These are phyloP conservation scores for Rhizophagus clarus DNA, from an alignment of 192 early-diverging fungal species.

Conservation along the genomic window DNA sequence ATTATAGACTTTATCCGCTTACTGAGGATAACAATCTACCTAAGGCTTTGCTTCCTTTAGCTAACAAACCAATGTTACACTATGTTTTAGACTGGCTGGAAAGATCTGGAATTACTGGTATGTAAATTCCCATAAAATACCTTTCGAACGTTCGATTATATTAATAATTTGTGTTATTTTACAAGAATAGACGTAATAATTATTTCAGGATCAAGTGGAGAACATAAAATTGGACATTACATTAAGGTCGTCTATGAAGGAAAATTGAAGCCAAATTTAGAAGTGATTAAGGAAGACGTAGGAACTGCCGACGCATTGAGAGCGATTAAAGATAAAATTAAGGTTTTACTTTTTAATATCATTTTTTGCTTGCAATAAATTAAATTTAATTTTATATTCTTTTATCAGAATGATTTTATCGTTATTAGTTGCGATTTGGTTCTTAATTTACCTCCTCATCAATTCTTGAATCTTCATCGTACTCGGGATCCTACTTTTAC, in stretches of 20 bases:
- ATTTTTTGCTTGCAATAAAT: neutral
- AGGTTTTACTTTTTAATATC: constrained; percentile 49
- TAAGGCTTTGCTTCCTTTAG: constrained; percentile 93
- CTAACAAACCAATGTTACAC: constrained; percentile 93
- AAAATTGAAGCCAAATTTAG: constrained; percentile 62
- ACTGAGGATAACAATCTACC: constrained; percentile 82
- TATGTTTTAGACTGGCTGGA: constrained; percentile 96
- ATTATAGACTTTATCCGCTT: constrained; percentile 68
- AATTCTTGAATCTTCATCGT: constrained; percentile 84
- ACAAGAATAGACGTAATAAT: constrained; percentile 70
- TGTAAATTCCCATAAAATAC: neutral
- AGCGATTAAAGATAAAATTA: constrained; percentile 79
- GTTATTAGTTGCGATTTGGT: constrained; percentile 91
- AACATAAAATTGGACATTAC: constrained; percentile 70
- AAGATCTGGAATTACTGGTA: constrained; percentile 67
- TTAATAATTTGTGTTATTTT: neutral
- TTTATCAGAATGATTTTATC: constrained; percentile 78
- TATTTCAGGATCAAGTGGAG: constrained; percentile 63
- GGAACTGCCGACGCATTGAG: constrained; percentile 88
- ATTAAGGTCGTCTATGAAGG: constrained; percentile 67
- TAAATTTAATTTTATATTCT: neutral
- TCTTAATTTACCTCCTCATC: constrained; percentile 80
- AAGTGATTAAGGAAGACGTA: constrained; percentile 62
- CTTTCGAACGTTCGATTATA: neutral
- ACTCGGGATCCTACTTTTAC: constrained; percentile 78